A percentile compares a stretch with the other conserved stretches of the same genome.
These are phyloP conservation scores for Pestalotiopsis sp. DNA, from an alignment of 2,329 filamentous ascomycete species.

Conservation along the genomic window DNA sequence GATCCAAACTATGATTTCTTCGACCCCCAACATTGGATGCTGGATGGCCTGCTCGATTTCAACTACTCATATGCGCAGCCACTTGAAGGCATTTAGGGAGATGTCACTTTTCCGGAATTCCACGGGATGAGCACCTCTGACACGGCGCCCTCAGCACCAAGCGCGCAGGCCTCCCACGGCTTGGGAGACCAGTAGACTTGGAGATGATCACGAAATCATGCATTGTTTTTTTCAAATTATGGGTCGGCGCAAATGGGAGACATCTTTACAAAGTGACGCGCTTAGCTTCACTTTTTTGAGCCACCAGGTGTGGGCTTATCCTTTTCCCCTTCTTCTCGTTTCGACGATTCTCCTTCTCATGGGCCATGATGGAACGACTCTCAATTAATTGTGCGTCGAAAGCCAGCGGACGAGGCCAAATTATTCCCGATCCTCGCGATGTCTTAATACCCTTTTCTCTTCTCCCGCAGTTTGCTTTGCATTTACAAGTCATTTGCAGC, in stretches of 20 bases:
- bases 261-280: background rate
- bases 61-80: slow-evolving; percentile 64
- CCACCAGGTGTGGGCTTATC: background rate
- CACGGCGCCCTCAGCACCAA: background rate
- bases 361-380: background rate
- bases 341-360: background rate
- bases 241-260: background rate
- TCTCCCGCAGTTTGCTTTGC: background rate
- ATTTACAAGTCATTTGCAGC: background rate
- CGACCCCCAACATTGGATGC: slow-evolving; percentile 90
- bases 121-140: background rate
- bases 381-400: background rate
- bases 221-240: background rate
- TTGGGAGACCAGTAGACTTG: background rate
- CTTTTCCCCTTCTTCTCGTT: background rate
- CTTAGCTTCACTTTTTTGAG: background rate
- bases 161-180: background rate
- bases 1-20: slow-evolving; percentile 84
- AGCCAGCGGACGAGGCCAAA: background rate
- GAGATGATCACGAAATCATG: background rate
- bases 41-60: slow-evolving; percentile 83
- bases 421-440: background rate
- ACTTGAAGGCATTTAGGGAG: slow-evolving; percentile 52
- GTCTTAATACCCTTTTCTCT: background rate
- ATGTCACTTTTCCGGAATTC: background rate